A percentile compares a stretch with the other conserved stretches of the same genome.
These are phyloP conservation scores for Annulohypoxylon nitens DNA, from an alignment of 495 filamentous ascomycete species.

Conservation along the genomic window DNA sequence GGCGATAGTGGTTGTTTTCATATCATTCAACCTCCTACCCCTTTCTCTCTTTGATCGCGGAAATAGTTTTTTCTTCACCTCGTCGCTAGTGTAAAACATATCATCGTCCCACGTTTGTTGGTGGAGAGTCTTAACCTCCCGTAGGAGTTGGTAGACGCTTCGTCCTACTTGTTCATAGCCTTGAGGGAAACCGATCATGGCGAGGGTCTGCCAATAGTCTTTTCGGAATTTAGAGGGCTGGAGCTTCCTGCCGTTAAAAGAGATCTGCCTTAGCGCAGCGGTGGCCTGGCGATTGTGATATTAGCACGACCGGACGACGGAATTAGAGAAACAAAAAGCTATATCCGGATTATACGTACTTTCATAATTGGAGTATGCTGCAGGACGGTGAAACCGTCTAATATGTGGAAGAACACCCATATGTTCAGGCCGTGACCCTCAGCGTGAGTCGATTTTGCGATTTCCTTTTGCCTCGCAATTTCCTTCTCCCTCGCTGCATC, in stretches of 20 bases:
- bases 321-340: neutral
- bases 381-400: slow-evolving; percentile 86
- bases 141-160: slow-evolving; percentile 80
- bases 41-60: slow-evolving; percentile 66
- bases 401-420: slow-evolving; percentile 84
- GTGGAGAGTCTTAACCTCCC: slow-evolving; percentile 82
- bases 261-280: slow-evolving; percentile 75
- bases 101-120: slow-evolving; percentile 71
- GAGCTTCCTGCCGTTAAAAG: slow-evolving; percentile 93
- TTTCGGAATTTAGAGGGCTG: slow-evolving; percentile 82
- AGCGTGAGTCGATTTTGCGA: slow-evolving; percentile 24
- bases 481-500: neutral
- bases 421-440: slow-evolving; percentile 75
- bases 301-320: neutral
- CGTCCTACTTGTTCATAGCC: slow-evolving; percentile 70
- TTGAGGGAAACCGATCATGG: slow-evolving; percentile 77
- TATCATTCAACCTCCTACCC: slow-evolving; percentile 78
- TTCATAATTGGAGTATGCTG: slow-evolving; percentile 76
- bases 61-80: slow-evolving; percentile 54
- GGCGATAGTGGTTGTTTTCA: slow-evolving; percentile 88
- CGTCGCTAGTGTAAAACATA: slow-evolving; percentile 60
- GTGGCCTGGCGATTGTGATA: slow-evolving; percentile 11
- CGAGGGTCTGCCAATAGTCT: slow-evolving; percentile 91
- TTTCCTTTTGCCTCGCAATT: slow-evolving; percentile 14
- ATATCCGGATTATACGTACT: slow-evolving; percentile 60